Percentiles rank a stretch among this genome's conserved stretches.
These are phyloP conservation scores for Penicillium atrosanguineum DNA, from an alignment of 495 filamentous ascomycete genomes.

Conservation along the genomic window DNA sequence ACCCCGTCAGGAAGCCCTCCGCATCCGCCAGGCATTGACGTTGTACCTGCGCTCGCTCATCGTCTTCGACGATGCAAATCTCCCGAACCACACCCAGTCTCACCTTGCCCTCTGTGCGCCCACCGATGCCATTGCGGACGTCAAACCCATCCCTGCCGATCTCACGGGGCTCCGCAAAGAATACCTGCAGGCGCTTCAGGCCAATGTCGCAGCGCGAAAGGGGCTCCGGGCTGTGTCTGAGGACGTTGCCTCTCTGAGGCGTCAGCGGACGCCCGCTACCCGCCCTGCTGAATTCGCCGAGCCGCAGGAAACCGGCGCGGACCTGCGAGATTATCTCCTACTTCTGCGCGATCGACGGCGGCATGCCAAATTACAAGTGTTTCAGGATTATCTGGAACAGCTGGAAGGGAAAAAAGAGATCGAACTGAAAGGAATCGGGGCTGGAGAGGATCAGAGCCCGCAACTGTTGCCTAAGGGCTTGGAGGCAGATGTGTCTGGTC, in stretches of 20 bases:
- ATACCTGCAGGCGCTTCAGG: slow-evolving; percentile 58
- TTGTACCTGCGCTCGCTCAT: slow-evolving; percentile 42
- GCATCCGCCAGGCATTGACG: slow-evolving; percentile 46
- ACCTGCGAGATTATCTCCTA: slow-evolving; percentile 50
- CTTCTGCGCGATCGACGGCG: slow-evolving; percentile 55
- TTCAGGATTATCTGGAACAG: slow-evolving; percentile 46
- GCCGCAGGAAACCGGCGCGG: slow-evolving; percentile 26
- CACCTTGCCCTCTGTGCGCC: slow-evolving; percentile 40
- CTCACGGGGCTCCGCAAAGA: slow-evolving; percentile 43
- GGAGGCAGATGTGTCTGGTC: slow-evolving; percentile 7
- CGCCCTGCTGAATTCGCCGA: slow-evolving; percentile 21
- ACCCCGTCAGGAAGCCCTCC: slow-evolving; percentile 42
- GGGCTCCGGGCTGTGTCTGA: slow-evolving; percentile 41
- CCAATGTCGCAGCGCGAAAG: slow-evolving; percentile 53
- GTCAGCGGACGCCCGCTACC: slow-evolving; percentile 11
- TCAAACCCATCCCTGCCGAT: slow-evolving; percentile 39
- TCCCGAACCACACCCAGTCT: slow-evolving; percentile 24
- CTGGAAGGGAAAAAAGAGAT: slow-evolving; percentile 39
- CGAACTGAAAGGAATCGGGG: slow-evolving; percentile 46
- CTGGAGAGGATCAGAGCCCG: slow-evolving; percentile 39
- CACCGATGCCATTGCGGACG: slow-evolving; percentile 30
- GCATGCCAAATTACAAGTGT: slow-evolving; percentile 53
- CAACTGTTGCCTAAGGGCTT: slow-evolving; percentile 42
- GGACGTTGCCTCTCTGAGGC: slow-evolving; percentile 20
- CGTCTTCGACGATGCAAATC: slow-evolving; percentile 23